phyloP scores from a whole-genome alignment of 1,284 basidiomycete species.

The Sanghuangporus weigelae region DNA sequence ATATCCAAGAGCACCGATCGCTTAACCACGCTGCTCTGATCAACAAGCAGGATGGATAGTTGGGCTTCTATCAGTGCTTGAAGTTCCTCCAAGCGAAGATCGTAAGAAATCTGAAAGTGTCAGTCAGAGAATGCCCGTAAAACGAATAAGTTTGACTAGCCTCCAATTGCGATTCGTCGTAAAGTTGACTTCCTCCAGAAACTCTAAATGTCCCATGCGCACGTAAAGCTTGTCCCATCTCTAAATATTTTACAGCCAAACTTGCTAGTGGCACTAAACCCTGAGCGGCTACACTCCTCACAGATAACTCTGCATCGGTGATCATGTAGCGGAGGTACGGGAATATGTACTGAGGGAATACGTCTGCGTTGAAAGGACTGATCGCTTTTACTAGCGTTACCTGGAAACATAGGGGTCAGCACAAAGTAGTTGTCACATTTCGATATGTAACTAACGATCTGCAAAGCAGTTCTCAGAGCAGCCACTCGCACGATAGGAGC shows the following conservation, averaged over 20 bases:
- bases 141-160: conserved; percentile 32
- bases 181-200: conserved; percentile 61
- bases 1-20: conserved; percentile 77
- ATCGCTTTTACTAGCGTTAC: conserved; percentile 83
- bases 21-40: conserved; percentile 72
- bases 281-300: conserved; percentile 85
- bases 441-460: conserved; percentile 56
- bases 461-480: conserved; percentile 77
- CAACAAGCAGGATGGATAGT: conserved; percentile 72
- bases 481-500: conserved; percentile 75
- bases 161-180: conserved; percentile 72
- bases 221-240: conserved; percentile 88
- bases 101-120: conserved; percentile 74
- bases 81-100: conserved; percentile 79
- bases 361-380: conserved; percentile 82
- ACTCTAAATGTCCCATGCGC: conserved; percentile 73
- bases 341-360: conserved; percentile 94
- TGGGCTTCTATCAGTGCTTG: conserved; percentile 87
- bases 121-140: not conserved
- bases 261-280: conserved; percentile 83
- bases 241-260: conserved; percentile 79
- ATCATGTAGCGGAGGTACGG: conserved; percentile 84
- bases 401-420: conserved; percentile 34
- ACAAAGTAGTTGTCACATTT: conserved; percentile 9
- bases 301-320: conserved; percentile 82